phyloP scores from a whole-genome alignment of 805 yeast genomes.

The Candida tammaniensis region DNA sequence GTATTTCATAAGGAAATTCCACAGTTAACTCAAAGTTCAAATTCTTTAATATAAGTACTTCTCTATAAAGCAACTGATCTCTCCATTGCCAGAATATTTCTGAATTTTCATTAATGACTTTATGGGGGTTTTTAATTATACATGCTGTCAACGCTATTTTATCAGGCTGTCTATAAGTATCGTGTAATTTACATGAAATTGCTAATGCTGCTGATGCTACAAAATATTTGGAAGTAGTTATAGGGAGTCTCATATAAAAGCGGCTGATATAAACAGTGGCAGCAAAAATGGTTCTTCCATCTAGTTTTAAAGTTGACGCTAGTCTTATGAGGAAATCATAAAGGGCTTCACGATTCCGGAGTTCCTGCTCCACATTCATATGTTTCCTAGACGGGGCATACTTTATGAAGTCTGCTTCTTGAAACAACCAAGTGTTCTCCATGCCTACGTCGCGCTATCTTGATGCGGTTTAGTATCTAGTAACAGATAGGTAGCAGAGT shows the following conservation, averaged over 20 bases:
- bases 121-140: conserved; percentile 30
- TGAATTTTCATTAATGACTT: conserved; percentile 36
- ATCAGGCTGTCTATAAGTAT: conserved; percentile 42
- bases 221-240: conserved; percentile 41
- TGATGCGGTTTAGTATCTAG: no score
- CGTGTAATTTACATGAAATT: conserved; percentile 42
- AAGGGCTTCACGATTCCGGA: conserved; percentile 34
- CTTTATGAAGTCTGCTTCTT: conserved; percentile 30
- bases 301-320: conserved; percentile 36
- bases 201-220: conserved; percentile 44
- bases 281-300: conserved; percentile 40
- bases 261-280: conserved; percentile 39
- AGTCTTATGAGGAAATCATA: conserved; percentile 36
- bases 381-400: conserved; percentile 30
- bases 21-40: conserved; percentile 39
- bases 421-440: conserved; percentile 36
- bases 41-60: conserved; percentile 37
- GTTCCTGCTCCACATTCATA: conserved; percentile 33
- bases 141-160: conserved; percentile 40
- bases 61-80: conserved; percentile 42
- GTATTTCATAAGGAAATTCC: conserved; percentile 36
- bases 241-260: conserved; percentile 40
- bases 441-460: background rate
- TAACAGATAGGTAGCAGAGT: no score
- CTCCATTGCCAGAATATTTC: conserved; percentile 44